Evolutionary conservation across 768 basidiomycete species (phyloP).

Genomic region (Pseudohyphozyma bogoriensis): DNA sequence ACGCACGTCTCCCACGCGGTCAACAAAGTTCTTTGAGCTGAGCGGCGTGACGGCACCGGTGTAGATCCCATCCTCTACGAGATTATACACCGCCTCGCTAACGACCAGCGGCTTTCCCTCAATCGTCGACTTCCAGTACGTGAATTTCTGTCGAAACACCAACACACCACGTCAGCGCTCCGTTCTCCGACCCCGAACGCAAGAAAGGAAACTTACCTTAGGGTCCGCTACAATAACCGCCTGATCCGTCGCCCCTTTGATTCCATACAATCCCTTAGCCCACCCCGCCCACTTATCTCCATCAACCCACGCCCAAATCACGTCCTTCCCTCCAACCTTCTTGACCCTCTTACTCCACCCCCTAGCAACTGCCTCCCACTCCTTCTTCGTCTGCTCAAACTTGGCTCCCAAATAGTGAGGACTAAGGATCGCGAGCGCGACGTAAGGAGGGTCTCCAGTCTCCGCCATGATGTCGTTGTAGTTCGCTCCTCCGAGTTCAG

Average conservation of each 20-base stretch:
- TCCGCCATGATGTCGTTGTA: slow-evolving; percentile 82
- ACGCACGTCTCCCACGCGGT: background rate
- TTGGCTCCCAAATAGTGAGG: slow-evolving; percentile 24
- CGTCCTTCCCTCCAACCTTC: slow-evolving; percentile 35
- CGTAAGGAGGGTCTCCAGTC: slow-evolving; percentile 51
- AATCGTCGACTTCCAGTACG: slow-evolving; percentile 14
- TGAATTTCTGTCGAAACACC: background rate
- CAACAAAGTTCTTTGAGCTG: slow-evolving; percentile 6
- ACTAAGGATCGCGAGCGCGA: slow-evolving; percentile 53
- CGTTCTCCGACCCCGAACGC: rapidly evolving
- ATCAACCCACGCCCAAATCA: slow-evolving; percentile 76
- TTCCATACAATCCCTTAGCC: slow-evolving; percentile 85
- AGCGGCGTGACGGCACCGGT: background rate
- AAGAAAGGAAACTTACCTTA: background rate
- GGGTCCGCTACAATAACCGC: slow-evolving; percentile 25
- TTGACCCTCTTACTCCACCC: slow-evolving; percentile 1
- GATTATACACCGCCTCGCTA: slow-evolving; percentile 1
- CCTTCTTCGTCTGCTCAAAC: background rate
- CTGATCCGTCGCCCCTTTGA: slow-evolving; percentile 40
- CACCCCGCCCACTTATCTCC: slow-evolving; percentile 69
- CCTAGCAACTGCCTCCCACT: background rate
- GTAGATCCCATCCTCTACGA: slow-evolving; percentile 16
- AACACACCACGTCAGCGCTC: background rate
- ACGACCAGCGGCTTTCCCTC: slow-evolving; percentile 2
- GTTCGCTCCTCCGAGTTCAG: slow-evolving; percentile 65